Evolutionary conservation across 306 rosid species (phyloP), one percentile per base, ranked within the genome.

Genomic region (Cyamopsis tetragonoloba): DNA sequence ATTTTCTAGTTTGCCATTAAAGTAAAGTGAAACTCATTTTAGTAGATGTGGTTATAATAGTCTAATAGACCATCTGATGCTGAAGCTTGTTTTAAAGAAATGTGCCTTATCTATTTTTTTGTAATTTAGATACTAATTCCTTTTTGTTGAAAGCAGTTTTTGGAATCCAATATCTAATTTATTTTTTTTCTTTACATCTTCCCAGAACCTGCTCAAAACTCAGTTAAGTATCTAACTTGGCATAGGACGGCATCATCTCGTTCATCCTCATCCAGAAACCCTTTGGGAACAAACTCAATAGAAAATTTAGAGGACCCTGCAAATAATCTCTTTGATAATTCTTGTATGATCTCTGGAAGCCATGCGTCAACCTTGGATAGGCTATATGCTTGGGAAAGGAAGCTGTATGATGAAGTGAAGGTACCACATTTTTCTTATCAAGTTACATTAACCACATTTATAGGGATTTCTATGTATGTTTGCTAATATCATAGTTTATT

Each of bases 311-410:
- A 83, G 73, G 88, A 82, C 43, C 50, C 43, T 14, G 43, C 81
- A 53, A 80, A 77, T 77, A 77, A 83, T 82, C 79, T 84, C 53
- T 87, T 89, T 68, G 89, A 85, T 71, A 81, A 72, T 66, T 78
- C 76, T 59, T 88, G 88, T 82, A 95, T 95, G 99, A 83, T 61
- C 69, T 86, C 97, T 1, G 95, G 97, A 48, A 90, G 99, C 42
- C 99, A 95, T 77, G 96, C 91, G 10, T 95, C 99, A 68, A 95
- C 99, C 68, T 83, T 95, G 86, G 99, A 95, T 75, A 86, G 99
- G 73, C 83, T 95, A 57, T 84, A 88, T 73, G 97, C 96, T 1
- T 95, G 99, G 99, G 99, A 95, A 83, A 90, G 84, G 77, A 95
- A 95, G 80, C 97, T 95, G 51, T 85, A 86, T 48, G 99, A 95